Evolutionary conservation across 164 flowering plant species (phyloP).

Genomic region (Euptelea pleiosperma): DNA sequence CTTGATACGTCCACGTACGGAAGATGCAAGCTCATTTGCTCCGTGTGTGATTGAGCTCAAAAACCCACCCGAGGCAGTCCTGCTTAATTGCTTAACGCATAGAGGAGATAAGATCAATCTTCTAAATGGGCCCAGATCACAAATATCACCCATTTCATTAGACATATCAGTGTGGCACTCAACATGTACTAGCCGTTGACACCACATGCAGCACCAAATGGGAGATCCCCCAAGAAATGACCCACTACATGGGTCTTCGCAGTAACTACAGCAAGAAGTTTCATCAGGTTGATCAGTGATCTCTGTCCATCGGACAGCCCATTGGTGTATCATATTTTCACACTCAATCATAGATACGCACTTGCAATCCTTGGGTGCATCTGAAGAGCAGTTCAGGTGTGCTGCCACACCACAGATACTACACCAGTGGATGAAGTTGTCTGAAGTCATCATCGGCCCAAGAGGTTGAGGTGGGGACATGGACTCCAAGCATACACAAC

Average conservation of each 20-base stretch:
- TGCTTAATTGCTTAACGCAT: slow-evolving; percentile 61
- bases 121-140: slow-evolving; percentile 87
- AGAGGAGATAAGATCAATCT: slow-evolving; percentile 89
- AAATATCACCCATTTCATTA: slow-evolving; percentile 77
- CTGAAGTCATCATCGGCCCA: slow-evolving; percentile 69
- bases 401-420: slow-evolving; percentile 80
- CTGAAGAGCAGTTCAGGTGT: slow-evolving; percentile 70
- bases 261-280: slow-evolving; percentile 71
- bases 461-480: slow-evolving; percentile 70
- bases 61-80: slow-evolving; percentile 51
- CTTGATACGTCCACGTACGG: slow-evolving; percentile 78
- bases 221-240: slow-evolving; percentile 96
- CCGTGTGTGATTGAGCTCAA: slow-evolving; percentile 94
- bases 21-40: slow-evolving; percentile 92
- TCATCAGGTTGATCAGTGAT: slow-evolving; percentile 76
- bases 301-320: slow-evolving; percentile 93
- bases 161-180: slow-evolving; percentile 77
- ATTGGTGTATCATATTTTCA: slow-evolving; percentile 78
- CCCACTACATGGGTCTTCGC: slow-evolving; percentile 93
- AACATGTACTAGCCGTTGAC: slow-evolving; percentile 91
- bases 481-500: slow-evolving; percentile 90
- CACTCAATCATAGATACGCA: slow-evolving; percentile 80
- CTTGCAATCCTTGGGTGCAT: slow-evolving; percentile 88
- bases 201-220: slow-evolving; percentile 98
- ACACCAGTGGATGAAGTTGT: slow-evolving; percentile 68